Base-by-base conservation (phyloP, 2,329 filamentous ascomycete genomes). In the Trichophyton benhamiae region DNA sequence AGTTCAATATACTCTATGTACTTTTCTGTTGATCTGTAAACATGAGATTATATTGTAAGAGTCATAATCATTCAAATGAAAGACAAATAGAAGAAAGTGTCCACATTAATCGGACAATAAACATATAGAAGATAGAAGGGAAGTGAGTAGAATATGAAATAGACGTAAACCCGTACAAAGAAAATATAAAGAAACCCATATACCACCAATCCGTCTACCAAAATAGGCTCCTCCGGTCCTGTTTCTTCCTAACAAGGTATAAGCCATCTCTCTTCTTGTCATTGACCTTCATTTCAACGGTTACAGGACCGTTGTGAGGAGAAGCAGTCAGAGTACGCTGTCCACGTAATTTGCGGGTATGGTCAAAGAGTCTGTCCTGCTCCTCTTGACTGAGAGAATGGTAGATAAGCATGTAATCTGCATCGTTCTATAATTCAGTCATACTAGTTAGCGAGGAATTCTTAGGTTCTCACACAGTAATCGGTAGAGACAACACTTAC, bases 371-470 rank as follows among this genome's bases (percentile, higher is more conserved):
- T 61, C 83, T 77, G 62, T 89, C 82, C 68, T 89, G 87, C 70
- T 89, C 82, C 64, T 82, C 81, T 66, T 89, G 84, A 3, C 83
- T 82, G 59, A 91, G 83, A 83, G 83, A 88, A 61, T 84, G 80
- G 73, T 87, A 88, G 74, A 91, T 87, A 63, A 91, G 73, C 61
- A 91, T 77, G 67, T 83, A 91, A 55, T 87, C 83, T 17, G 83
- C 80, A 68, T 91, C 85, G 58, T 66, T 67, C 76, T 78, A 59
- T 79, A 33, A 36, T 6, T 6, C 44, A 11, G 22, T 2, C 22
- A 13, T 48, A 22, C 55, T 55, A 44, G 61, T 61, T 58, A 55
- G 41, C n/a, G 5, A 44, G n/a, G 61, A 48, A 13, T 11, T 42
- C 52, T 49, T 15, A 53, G 15, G 15, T 11, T 42, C 52, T 49